Evolutionary conservation across 768 basidiomycete genomes (phyloP).

Genomic region (Pleurotus djamor): DNA sequence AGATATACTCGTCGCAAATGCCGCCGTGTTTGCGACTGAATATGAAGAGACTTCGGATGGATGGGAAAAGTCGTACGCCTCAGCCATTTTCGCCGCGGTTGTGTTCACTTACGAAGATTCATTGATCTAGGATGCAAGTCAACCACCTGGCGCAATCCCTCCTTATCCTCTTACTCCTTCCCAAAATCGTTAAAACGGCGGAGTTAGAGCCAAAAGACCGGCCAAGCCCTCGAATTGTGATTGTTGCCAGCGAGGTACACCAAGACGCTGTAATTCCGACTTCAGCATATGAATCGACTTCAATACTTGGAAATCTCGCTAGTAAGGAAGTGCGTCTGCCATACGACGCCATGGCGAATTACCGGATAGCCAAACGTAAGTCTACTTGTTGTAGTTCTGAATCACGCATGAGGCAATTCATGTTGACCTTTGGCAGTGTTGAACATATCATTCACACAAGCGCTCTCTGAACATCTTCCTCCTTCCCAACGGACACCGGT

Average conservation of each 20-base stretch:
- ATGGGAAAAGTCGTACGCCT: constrained; percentile 41
- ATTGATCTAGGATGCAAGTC: constrained; percentile 38
- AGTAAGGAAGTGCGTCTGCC: background rate
- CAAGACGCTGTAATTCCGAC: constrained; percentile 22
- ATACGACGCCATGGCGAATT: constrained; percentile 14
- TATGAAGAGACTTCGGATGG: constrained; percentile 33
- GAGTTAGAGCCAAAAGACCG: constrained; percentile 26
- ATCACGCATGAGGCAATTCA: background rate
- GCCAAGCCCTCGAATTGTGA: constrained; percentile 33
- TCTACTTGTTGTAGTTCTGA: background rate
- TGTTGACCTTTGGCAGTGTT: constrained; percentile 25
- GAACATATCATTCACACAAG: constrained; percentile 35
- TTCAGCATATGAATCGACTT: background rate
- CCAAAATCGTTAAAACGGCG: constrained; percentile 27
- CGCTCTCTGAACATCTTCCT: constrained; percentile 27
- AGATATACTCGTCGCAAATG: constrained; percentile 46
- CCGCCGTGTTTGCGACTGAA: constrained; percentile 16
- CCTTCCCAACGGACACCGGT: constrained; percentile 20
- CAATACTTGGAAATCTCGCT: background rate
- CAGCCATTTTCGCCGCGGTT: background rate
- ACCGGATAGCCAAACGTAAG: constrained; percentile 33
- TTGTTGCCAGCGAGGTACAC: constrained; percentile 44
- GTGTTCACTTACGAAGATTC: background rate
- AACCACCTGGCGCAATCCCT: constrained; percentile 41
- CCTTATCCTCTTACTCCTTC: constrained; percentile 39